Base-by-base conservation (phyloP, 2,329 filamentous ascomycete species). In the Aureobasidium sp. region DNA sequence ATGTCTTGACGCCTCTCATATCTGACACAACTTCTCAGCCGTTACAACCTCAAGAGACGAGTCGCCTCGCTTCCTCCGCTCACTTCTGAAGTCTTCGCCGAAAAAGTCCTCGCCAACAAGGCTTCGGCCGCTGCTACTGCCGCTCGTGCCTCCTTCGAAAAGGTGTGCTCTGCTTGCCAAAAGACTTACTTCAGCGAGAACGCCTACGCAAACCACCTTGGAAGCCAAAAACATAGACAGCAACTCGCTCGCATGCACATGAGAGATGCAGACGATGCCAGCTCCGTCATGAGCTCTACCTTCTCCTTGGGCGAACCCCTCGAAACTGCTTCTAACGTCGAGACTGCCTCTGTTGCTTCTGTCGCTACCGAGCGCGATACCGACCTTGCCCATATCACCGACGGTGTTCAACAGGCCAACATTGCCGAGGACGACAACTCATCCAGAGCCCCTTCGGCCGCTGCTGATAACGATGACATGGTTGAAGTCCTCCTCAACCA, bases 151-250 rank as follows among this genome's bases (percentile, higher is more conserved):
- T 86, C 90, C 15, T 97, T 92, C 71, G 91, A 97, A 74, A 91
- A 89, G 71, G 78, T 81, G 34, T 99, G 94, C 75, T 80, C 85
- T 3, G 82, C 87, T 23, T 99, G 94, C 79, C 84, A 89, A 70
- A 96, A 96, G 79, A 91, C 89, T 15, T 99, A 96, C 76, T 97
- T 88, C 79, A 97, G 92, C 77, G 90, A 97, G 72, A 97, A 97
- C 77, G 93, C 94, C 37, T 97, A 89, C 76, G 86, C 87, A 72
- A 99, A 97, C 76, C 94, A 99, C 72, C 75, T 97, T 62, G 87
- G 86, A 63, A 97, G 92, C 77, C 87, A 90, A 68, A 96, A 96
- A 76, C 94, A 99, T 76, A 90, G 87, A 75, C 79, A 84, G 62
- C 87, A 86, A 68, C 81, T 88, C 63, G 80, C 83, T 12, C 75